Evolutionary conservation across 2,329 filamentous ascomycete species (phyloP), one percentile per base, ranked within the genome.

Genomic region (Aspergillus sp.): DNA sequence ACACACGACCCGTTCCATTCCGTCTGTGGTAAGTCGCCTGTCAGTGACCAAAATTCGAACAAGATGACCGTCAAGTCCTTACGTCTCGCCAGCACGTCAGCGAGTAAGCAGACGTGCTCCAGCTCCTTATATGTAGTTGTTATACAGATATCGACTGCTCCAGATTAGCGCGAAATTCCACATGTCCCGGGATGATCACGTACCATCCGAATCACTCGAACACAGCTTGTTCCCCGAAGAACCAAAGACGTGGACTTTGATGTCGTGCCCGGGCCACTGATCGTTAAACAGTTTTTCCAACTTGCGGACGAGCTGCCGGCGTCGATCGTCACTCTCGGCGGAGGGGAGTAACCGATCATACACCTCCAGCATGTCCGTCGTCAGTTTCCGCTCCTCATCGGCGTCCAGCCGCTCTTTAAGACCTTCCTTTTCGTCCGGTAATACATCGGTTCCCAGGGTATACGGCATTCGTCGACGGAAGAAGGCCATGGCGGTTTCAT

Each of bases 1-100:
- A 69, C 94, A 99, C 20, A 96, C 89, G 1, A 99, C 91, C 65
- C 90, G 90, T 71, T 97, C 83, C 94, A 99, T 99, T 36, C 93
- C 93, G 76, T 90, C 93, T 96, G 64, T 35, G 43, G 41, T 45
- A 45, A 47, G 36, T 49, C 48, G 47, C 59, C 43, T 43, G 55
- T 64, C 43, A 61, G 58, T 49, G 45, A 47, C 43, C 42, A 35
- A 9, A 13, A 11, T 46, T 17, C 7, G 20, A 24, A 24, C 10
- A 22, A 20, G 24, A 30, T 14, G n/a, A 33, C 14, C 26, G 32
- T 9, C 17, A 22, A 9, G 26, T 38, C 76, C 90, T 65, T 86
- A 96, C 92, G 86, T 71, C 85, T 89, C 46, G 89, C 87, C 45
- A 99, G 80, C 50, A 94, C 83, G 59, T 91, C 88, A 46, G 94